Conservation (phyloP, 2,329 filamentous ascomycete genomes). For the Colletotrichum eleusines region DNA sequence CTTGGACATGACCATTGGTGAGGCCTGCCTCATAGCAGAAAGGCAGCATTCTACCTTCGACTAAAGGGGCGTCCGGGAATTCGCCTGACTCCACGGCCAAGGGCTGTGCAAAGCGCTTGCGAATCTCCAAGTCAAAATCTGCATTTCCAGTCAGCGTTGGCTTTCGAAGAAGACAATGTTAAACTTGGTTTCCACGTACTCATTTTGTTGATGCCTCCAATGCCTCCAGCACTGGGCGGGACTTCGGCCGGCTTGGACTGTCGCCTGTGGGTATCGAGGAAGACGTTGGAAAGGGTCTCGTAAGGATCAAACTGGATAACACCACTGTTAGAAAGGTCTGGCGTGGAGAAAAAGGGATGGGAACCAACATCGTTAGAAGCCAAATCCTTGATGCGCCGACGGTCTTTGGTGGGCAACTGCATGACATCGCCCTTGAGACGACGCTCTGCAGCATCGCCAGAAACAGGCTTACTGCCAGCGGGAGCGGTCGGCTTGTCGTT, state of each 20-base stretch:
- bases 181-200: constrained; percentile 64
- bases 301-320: constrained; percentile 63
- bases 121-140: constrained; percentile 77
- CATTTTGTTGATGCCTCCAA: constrained; percentile 74
- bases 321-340: constrained; percentile 44
- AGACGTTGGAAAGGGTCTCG: constrained; percentile 65
- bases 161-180: neutral
- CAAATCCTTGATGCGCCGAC: constrained; percentile 75
- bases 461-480: constrained; percentile 70
- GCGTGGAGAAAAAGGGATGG: neutral
- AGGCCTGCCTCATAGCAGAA: constrained; percentile 77
- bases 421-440: constrained; percentile 77
- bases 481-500: constrained; percentile 74
- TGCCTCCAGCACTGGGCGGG: constrained; percentile 75
- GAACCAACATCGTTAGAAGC: constrained; percentile 70
- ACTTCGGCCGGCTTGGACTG: constrained; percentile 66
- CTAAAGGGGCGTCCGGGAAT: constrained; percentile 73
- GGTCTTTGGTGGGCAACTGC: constrained; percentile 75
- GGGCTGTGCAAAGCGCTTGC: constrained; percentile 73
- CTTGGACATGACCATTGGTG: constrained; percentile 67
- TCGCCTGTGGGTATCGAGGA: constrained; percentile 63
- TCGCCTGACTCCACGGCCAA: constrained; percentile 76
- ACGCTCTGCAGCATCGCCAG: constrained; percentile 74
- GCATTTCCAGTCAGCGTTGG: constrained; percentile 3
- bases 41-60: constrained; percentile 74